Base-by-base conservation (phyloP, 2,329 filamentous ascomycete genomes). In the Penicillium sp. region DNA sequence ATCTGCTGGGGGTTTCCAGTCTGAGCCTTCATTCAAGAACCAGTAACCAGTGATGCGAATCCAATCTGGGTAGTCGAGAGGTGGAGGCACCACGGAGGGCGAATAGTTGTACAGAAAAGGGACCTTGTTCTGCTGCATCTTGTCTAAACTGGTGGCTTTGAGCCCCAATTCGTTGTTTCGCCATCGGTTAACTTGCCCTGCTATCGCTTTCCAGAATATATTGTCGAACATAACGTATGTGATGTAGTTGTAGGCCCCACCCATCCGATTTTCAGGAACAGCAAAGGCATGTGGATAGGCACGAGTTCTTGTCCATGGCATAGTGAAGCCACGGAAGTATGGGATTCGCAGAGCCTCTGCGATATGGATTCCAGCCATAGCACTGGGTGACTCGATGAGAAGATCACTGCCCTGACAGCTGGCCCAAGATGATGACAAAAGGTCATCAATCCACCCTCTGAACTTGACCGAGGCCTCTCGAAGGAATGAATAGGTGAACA, bases 71-170 rank as follows among this genome's bases (percentile, higher is more conserved):
- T 92, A 99, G 74, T 99, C 94, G 1, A 97, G 79, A 13, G 94
- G 94, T 23, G 92, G 93, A 2, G 90, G 85, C n/a, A 99, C 94
- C 10, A 99, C 94, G 9, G 85, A 89, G 0, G 92, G 91, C 49
- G 90, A 96, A 71, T 97, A 97, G 74, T 97, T 97, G 78, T 99
- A 99, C 39, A 99, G 74, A 72, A 99, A 99, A 0, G 94, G 94
- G n/a, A 97, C 91, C 70, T 96, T 95, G 77, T 97, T 96, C 2
- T 90, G 87, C 74, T 97, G 91, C 84, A 99, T 85, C 75, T 92
- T 96, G 68, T 94, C 89, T 36, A 96, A 77, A 51, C 79, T 90
- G 1, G 94, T 99, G 57, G 86, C 87, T 45, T 87, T 89, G 23
- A 99, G 77, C 0, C 85, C 84, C 4, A 99, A 81, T 20, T 87